Conservation (phyloP, 139 green algal species). For the Chlorella vulgaris region DNA sequence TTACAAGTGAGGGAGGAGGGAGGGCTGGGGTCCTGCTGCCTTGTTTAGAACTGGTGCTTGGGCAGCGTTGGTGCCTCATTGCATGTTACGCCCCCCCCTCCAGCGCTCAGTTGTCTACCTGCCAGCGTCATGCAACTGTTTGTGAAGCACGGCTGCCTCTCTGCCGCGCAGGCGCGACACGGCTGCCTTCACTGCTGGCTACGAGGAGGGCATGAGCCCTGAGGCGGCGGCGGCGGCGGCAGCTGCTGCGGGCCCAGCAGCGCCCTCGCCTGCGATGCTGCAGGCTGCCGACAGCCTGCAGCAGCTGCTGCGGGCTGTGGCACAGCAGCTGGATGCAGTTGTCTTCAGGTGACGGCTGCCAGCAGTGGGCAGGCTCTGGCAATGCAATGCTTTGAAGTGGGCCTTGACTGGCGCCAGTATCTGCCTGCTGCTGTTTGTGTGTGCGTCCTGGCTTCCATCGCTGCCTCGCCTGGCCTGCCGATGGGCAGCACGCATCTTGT, state of each 20-base stretch:
- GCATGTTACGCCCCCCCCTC: too few relatives aligned
- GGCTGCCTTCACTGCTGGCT: conserved; percentile 15
- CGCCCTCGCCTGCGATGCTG: conserved; percentile 30
- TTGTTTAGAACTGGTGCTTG: background rate
- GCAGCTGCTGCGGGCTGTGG: conserved; percentile 36
- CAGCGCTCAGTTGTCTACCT: too few relatives aligned
- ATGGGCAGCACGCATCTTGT: too few relatives aligned
- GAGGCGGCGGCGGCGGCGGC: background rate
- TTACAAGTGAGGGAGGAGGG: conserved; percentile 18
- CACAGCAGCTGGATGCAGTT: conserved; percentile 53
- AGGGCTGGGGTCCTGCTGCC: background rate
- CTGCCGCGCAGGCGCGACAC: conserved; percentile 13
- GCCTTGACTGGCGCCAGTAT: too few relatives aligned
- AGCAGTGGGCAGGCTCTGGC: background rate
- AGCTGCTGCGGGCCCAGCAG: background rate
- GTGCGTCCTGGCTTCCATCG: too few relatives aligned
- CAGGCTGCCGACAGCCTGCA: conserved; percentile 34
- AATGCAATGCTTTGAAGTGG: too few relatives aligned
- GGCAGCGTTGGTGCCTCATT: too few relatives aligned
- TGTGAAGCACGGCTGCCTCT: background rate
- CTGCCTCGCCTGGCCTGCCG: too few relatives aligned
- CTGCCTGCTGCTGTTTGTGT: too few relatives aligned
- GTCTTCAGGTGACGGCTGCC: conserved; percentile 38
- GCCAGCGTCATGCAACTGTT: background rate
- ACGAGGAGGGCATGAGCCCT: background rate